These are phyloP conservation scores for Thraustochytrium sp. DNA, from an alignment of 352 stramenopile species.

Conservation along the genomic window DNA sequence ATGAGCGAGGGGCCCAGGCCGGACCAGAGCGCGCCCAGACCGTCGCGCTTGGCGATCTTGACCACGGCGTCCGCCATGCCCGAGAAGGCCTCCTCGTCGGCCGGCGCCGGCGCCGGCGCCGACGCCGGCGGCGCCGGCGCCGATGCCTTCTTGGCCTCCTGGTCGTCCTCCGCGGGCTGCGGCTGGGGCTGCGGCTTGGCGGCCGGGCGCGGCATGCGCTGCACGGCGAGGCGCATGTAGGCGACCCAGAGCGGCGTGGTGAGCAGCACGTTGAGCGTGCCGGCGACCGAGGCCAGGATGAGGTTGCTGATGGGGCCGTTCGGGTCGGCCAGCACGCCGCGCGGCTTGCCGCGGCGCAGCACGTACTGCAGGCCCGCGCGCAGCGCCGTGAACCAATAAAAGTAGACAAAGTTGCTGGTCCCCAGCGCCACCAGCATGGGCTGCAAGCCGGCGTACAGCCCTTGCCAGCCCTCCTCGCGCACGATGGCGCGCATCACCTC, in stretches of 20 bases:
- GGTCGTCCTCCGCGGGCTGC: no score
- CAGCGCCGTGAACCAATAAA: constrained; percentile 42
- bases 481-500: constrained; percentile 16
- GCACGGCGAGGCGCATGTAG: constrained; percentile 83
- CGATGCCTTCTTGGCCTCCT: no score
- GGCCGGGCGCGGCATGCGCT: constrained; percentile 54
- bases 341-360: not conserved
- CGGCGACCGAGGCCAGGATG: constrained; percentile 61
- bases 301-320: constrained; percentile 76
- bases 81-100: not conserved
- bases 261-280: constrained; percentile 75
- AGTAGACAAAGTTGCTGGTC: constrained; percentile 46
- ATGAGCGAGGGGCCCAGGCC: constrained; percentile 82
- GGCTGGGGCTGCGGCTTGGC: not conserved
- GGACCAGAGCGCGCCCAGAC: constrained; percentile 76
- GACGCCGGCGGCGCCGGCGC: no score
- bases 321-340: not conserved
- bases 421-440: constrained; percentile 40
- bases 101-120: not conserved
- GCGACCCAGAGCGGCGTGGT: constrained; percentile 85
- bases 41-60: constrained; percentile 55
- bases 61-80: constrained; percentile 15
- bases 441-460: constrained; percentile 25
- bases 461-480: constrained; percentile 17
- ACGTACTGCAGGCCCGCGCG: constrained; percentile 14